Evolutionary conservation across 768 basidiomycete genomes (phyloP), one percentile per base, ranked within the genome.

Genomic region (Mycena indigotica): DNA sequence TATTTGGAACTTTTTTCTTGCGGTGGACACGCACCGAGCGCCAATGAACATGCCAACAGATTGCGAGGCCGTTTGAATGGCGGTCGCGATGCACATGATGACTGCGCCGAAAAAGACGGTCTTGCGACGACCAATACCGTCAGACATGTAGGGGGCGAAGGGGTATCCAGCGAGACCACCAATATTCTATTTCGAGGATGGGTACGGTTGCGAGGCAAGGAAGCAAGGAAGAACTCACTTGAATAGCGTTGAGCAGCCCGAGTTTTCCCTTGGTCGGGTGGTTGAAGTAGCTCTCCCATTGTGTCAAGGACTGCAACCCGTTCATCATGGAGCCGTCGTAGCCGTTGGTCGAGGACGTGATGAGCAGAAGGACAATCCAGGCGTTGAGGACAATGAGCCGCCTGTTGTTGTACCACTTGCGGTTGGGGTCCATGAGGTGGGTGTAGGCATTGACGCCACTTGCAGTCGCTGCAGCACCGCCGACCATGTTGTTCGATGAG

Each of bases 321-420:
- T 91, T 89, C 88, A 89, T 88, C 83, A 89, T 84, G 69, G 83
- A 85, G 58, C 87, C 86, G 65, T 90, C 89, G 67, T 85, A 90
- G 51, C 88, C 89, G 68, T 84, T 88, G 48, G 85, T 88, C 15
- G 86, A 87, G 24, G 88, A 88, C 12, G 88, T 89, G 67, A 89
- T 86, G 61, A 90, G 82, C 84, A 88, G 75, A 39, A 90, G 76
- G 35, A 84, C 69, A 60, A 89, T 85, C 89, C 89, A 90, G 21
- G 73, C 80, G 66, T 91, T 83, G 63, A 90, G 83, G 39, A 64
- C 53, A 53, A 89, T 84, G 64, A 88, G 67, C 86, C 88, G 78
- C 70, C 70, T 81, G 77, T 91, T 90, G 74, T 86, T 89, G 73
- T 87, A 88, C 89, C 89, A 91, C 67, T 77, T 88, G 68, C 84